Evolutionary conservation across 768 basidiomycete species (phyloP), one percentile per base, ranked within the genome.

Genomic region (Sarcodon aspratus): DNA sequence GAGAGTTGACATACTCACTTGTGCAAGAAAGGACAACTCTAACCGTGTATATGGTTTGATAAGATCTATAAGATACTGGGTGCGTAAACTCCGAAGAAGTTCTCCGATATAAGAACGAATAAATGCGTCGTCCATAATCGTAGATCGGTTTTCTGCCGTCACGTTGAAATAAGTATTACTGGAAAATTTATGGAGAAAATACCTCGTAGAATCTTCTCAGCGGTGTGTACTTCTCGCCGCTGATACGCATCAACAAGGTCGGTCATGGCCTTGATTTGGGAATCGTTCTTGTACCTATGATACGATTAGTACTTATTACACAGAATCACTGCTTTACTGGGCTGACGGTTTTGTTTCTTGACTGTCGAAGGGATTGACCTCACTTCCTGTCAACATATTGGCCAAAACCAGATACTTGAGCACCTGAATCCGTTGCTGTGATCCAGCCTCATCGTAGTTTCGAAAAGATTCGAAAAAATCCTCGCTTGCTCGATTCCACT

Each of bases 391-490:
- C 50, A 99, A 70, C 95, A 99, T 97, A 66, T 98, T 93, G 4
- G 93, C 91, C 37, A 99, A 74, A 2, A 99, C 96, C 13, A 99
- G 78, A 63, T 99, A 99, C 67, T 99, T 99, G 52, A 99, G 75
- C 2, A 98, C 96, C 71, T 98, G 95, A 27, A 97, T 96, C 31
- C 96, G 75, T 63, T 98, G 94, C 1, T 92, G 85, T 3, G 91
- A 93, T 6, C 96, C 96, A 10, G 94, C 92, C 63, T 99, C 96
- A 57, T 99, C 96, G 62, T 98, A 99, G 61, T 95, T 96, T 56
- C 88, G 79, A 76, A 99, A 99, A 2, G 94, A 96, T 57, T 98
- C 95, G 66, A 98, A 98, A 65, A 99, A 96, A 67, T 99, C 96
- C 62, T 92, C 89, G 54, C 91, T 94, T 0, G 96, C 96, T 50